A percentile compares a stretch with the other conserved stretches of the same genome.
These are phyloP conservation scores for Castanea sativa DNA, from an alignment of 306 rosid species.

Conservation along the genomic window DNA sequence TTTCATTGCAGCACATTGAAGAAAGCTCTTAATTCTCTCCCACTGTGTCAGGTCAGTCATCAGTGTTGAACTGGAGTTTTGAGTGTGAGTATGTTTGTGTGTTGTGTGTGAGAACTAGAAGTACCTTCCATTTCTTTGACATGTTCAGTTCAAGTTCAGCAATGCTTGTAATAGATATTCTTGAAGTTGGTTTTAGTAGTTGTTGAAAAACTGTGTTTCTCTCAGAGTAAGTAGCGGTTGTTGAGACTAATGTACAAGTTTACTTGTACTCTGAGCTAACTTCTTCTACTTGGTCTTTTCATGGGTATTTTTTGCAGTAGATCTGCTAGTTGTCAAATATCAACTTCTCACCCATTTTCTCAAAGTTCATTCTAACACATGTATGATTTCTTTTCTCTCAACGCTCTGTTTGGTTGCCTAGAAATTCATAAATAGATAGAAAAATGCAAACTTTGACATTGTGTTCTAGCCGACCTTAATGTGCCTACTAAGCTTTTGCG, in stretches of 20 bases:
- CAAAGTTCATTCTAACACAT: slow-evolving; percentile 1
- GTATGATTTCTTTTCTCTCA: slow-evolving; percentile 13
- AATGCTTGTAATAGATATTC: slow-evolving; percentile 23
- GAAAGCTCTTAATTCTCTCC: background rate
- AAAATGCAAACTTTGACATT: background rate
- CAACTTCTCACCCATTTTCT: slow-evolving; percentile 4
- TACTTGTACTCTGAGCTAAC: slow-evolving; percentile 31
- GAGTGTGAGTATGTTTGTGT: background rate
- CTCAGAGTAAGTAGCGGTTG: slow-evolving; percentile 22
- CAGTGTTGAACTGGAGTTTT: background rate
- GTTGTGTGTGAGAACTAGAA: background rate
- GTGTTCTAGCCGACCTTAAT: background rate
- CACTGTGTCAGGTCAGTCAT: slow-evolving; percentile 21
- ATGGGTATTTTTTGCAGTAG: slow-evolving; percentile 19
- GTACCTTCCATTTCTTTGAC: slow-evolving; percentile 21
- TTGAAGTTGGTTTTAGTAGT: slow-evolving; percentile 52
- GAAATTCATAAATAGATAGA: slow-evolving; percentile 18
- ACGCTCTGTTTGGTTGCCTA: slow-evolving; percentile 29
- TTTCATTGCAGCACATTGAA: slow-evolving; percentile 23
- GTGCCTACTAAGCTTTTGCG: background rate
- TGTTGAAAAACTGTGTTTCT: slow-evolving; percentile 28
- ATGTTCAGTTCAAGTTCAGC: slow-evolving; percentile 9
- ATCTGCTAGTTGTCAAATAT: slow-evolving; percentile 21
- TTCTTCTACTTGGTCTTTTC: slow-evolving; percentile 31
- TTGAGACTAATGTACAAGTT: slow-evolving; percentile 41